Base-by-base conservation (phyloP, 2,329 filamentous ascomycete species). In the Thelonectria discophora region DNA sequence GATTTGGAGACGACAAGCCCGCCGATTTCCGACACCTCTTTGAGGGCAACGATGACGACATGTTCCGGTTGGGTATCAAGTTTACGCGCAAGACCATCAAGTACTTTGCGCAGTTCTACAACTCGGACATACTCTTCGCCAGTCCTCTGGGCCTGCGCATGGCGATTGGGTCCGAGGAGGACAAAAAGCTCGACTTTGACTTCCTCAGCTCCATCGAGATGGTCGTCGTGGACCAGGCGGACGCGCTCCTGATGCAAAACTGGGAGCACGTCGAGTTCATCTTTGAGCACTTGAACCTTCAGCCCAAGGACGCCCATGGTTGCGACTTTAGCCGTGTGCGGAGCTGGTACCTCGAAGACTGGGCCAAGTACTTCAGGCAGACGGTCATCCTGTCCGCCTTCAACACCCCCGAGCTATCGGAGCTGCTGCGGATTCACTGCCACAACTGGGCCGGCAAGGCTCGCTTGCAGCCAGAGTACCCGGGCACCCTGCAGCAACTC, bases 81-180 rank as follows among this genome's bases (percentile, higher is more conserved):
- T 96, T 99, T 75, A 98, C 95, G 0, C 88, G 95, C 63, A 98
- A 97, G 78, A 97, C 93, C 0, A 84, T 98, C 74, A 98, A 97
- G 76, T 95, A 91, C 75, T 99, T 97, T 79, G 86, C 94, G 0
- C 91, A 93, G 64, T 99, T 99, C 76, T 98, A 98, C 81, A 94
- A 90, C 75, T 97, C 94, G 10, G 95, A 99, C 75, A 93, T 99
- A 66, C 92, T 99, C 57, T 84, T 99, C 55, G 93, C 93, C 20
- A 97, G 93, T 68, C 93, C 95, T 0, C 82, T 99, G 3, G 95
- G 95, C 11, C 83, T 99, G 15, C 90, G 93, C 55, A 93, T 95
- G 79, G 92, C 93, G 43, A 94, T 99, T 70, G 93, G 94, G 45
- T 90, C 92, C 49, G 90, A 92, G 72, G 87, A 85, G 65, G 83